Evolutionary conservation across 2,329 filamentous ascomycete genomes (phyloP), one percentile per base, ranked within the genome.

Genomic region (Colletotrichum simmondsii): DNA sequence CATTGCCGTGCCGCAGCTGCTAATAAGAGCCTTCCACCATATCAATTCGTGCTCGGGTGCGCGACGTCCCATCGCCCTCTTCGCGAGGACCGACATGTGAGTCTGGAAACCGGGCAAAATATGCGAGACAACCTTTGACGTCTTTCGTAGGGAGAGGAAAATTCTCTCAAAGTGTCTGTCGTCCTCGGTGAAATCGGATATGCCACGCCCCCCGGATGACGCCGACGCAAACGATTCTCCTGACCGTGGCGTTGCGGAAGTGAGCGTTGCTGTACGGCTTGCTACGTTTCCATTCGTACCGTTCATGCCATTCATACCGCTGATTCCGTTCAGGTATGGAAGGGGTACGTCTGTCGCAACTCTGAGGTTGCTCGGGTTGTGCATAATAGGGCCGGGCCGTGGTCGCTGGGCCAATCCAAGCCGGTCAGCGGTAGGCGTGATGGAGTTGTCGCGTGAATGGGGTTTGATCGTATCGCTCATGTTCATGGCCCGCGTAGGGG

Each of bases 101-200:
- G 86, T 86, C 73, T 91, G 91, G 74, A 94, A 91, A 68, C 86
- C 86, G 1, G 95, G 95, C 30, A 98, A 85, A 1, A 91, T 92
- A 54, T 90, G 90, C 76, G 94, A 88, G 32, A 95, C 92, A 61
- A 94, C 86, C 61, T 95, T 93, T 24, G 93, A 92, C 1, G 94
- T 93, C 66, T 88, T 89, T 58, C 92, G 91, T 28, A 98, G 85
- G 58, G 93, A 93, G 42, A 95, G 80, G 83, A 94, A 97, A 26
- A 98, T 94, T 74, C 87, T 90, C 75, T 97, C 95, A 76, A 98
- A 98, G 32, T 92, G 89, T 19, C 90, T 88, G 77, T 97, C 95
- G 75, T 97, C 94, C 75, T 95, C 93, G 2, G 89, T 89, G 62
- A 92, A 90, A 63, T 95, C 93, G 11, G 90, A 80, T 8, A 86